Base-by-base conservation (phyloP, 2,329 filamentous ascomycete species). In the Aspergillus ochraceoroseus region DNA sequence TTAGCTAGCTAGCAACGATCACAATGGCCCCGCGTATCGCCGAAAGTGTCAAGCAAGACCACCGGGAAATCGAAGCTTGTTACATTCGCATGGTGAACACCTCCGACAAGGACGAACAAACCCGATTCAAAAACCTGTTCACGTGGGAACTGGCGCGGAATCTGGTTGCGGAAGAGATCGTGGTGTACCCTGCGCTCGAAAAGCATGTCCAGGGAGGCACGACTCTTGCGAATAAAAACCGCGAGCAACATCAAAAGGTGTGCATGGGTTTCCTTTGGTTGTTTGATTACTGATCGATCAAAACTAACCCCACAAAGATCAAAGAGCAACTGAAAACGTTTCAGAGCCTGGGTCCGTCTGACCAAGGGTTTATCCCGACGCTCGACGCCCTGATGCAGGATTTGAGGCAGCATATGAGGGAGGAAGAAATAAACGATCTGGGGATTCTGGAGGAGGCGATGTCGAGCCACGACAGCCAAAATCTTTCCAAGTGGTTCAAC, bases 131-230 rank as follows among this genome's bases (percentile, higher is more conserved):
- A 44, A 75, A 74, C 44, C 66, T 70, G 22, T 72, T 75, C 41
- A 66, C 65, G 11, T 74, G 71, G 71, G 70, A 73, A 41, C 54
- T 75, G 1, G 67, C 71, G 27, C 67, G 72, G 2, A 70, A 74
- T 44, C 66, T 66, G 1, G 60, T 75, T 40, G 70, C 65, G 6
- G 68, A 75, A 43, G 72, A 75, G 45, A 49, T 75, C 12, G 61
- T 77, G 4, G 59, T 77, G 0, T 77, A 76, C 44, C 74, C 74
- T 0, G 70, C 68, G 0, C 61, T 77, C n/a, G 72, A 76, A 53
- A 68, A 71, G 43, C 54, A 72, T 32, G 41, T 76, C 4, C 52
- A 60, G 0, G 52, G 56, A 0, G 73, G 73, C 20, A 59, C 62
- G 14, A 40, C 52, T 0, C 55, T 74, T 44, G 71, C 72, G 0